Base-by-base conservation (phyloP, 805 yeast genomes). In the Dipodascopsis uninucleata region DNA sequence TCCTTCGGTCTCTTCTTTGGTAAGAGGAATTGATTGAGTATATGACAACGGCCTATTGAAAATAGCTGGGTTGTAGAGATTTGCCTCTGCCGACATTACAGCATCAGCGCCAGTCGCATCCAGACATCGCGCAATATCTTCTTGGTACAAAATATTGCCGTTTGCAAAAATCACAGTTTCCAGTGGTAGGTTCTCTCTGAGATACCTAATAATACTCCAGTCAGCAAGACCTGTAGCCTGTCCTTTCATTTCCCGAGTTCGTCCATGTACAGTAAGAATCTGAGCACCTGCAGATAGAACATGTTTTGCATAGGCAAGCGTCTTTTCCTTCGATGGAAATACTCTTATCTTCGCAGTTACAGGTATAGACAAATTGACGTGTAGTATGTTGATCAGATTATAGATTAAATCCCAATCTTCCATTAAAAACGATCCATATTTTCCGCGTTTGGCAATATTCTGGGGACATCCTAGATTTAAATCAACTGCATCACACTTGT, bases 51-150 rank as follows among this genome's bases (percentile, higher is more conserved):
- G 42, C 9, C 44, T 44, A 14, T 48, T 61, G 62, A 93, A 90
- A 1, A 89, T 79, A 5, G 95, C 97, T 0, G 99, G 99, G 58
- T 93, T 93, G 66, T 81, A 85, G 28, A 93, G 69, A 60, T 88
- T 88, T 1, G 96, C 96, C 64, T 93, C 99, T 1, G 98, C 98
- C 32, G 94, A 81, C 98, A 93, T 93, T 14, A 93, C 93, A 0
- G 88, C 96, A 66, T 93, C 97, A 53, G 93, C 84, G 0, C 67
- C 69, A 3, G 86, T 78, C 6, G 69, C 74, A 1, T 71, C 72
- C 34, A 78, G 61, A 62, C 96, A 84, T 49, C 93, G 72, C 1
- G 72, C 71, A 20, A 90, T 70, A 62, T 93, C 97, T 33, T 81
- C 84, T 0, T 95, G 85, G 59, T 93, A 93, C 36, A 93, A 67